Evolutionary conservation across 2,329 filamentous ascomycete genomes (phyloP).

Genomic region (Stagonosporopsis cucurbitacearum): DNA sequence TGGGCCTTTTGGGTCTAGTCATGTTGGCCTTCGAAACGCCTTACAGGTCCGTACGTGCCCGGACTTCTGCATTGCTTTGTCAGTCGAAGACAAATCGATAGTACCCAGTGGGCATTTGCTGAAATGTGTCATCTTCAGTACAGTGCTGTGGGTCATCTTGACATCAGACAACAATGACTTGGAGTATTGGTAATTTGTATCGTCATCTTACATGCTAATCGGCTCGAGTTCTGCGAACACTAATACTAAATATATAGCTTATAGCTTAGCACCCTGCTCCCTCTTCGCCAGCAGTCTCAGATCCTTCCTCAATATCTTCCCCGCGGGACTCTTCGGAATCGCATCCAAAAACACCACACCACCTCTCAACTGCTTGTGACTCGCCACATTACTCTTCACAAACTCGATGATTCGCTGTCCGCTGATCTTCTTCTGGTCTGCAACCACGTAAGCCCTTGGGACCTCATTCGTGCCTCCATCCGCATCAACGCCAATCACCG

Average conservation of each 20-base stretch:
- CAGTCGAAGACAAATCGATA: too few species aligned
- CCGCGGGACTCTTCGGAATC: slow-evolving; percentile 46
- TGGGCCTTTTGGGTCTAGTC: too few species aligned
- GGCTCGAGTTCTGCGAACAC: too few species aligned
- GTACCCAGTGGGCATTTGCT: too few species aligned
- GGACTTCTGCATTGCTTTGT: too few species aligned
- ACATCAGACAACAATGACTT: too few species aligned
- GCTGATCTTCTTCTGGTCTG: slow-evolving; percentile 37
- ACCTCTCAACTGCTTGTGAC: slow-evolving; percentile 47
- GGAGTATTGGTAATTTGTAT: too few species aligned
- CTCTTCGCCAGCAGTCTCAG: slow-evolving; percentile 43
- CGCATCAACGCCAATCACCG: slow-evolving; percentile 53
- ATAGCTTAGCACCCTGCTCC: slow-evolving; percentile 38
- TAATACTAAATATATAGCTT: neutral
- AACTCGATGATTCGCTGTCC: slow-evolving; percentile 42
- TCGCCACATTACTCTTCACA: slow-evolving; percentile 42
- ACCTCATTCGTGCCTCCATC: slow-evolving; percentile 49
- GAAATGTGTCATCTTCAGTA: too few species aligned
- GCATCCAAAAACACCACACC: slow-evolving; percentile 46
- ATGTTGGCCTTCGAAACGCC: too few species aligned
- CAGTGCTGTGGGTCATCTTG: too few species aligned
- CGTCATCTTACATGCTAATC: too few species aligned
- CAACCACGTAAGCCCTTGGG: slow-evolving; percentile 54
- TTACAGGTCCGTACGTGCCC: too few species aligned
- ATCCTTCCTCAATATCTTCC: slow-evolving; percentile 49